Conservation (phyloP, 257 asterid species). For the Nicotiana benthamiana region DNA sequence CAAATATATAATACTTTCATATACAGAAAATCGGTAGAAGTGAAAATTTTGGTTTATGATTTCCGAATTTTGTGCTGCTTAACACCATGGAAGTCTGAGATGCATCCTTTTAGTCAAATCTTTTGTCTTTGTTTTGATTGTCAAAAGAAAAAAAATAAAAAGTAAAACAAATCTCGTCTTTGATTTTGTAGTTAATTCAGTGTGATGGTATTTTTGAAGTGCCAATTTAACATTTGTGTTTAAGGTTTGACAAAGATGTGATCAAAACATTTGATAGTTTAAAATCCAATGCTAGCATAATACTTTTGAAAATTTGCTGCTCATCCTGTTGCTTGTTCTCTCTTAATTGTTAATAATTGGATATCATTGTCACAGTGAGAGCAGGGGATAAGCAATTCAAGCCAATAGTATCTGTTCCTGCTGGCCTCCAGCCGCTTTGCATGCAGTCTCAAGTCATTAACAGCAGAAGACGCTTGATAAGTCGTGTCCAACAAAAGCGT, state of each 20-base stretch:
- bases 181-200: neutral
- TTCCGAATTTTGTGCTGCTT: neutral
- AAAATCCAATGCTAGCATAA: neutral
- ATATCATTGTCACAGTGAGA: conserved; percentile 22
- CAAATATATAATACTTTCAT: neutral
- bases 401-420: conserved; percentile 15
- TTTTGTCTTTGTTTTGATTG: neutral
- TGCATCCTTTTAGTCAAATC: neutral
- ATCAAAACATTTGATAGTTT: neutral
- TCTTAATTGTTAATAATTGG: neutral
- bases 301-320: neutral
- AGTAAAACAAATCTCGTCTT: neutral
- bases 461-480: conserved; percentile 11
- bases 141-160: neutral
- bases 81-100: neutral
- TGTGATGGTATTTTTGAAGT: neutral
- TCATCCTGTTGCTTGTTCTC: neutral
- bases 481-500: conserved; percentile 19
- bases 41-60: neutral
- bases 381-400: conserved; percentile 27
- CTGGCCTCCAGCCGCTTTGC: conserved; percentile 26
- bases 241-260: neutral
- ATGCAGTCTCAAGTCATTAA: conserved; percentile 29
- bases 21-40: neutral
- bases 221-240: neutral